Base-by-base conservation (phyloP, 331 rosid genomes). In the Acacia concinna region DNA sequence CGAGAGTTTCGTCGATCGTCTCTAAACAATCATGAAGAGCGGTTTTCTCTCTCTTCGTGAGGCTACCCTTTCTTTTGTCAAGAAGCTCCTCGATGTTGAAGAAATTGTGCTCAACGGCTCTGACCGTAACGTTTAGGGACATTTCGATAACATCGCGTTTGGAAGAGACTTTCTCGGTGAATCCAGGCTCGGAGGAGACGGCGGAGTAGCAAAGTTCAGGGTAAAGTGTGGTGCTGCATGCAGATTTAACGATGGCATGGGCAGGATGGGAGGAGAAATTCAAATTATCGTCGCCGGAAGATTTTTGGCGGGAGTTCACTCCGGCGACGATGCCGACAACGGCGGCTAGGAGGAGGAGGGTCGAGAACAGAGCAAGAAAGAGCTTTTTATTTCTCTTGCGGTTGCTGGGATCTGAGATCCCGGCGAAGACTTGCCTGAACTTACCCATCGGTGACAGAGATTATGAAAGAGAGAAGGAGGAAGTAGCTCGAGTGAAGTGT, bases 21-120 rank as follows among this genome's bases (percentile, higher is more conserved):
- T 88, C 94, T n/a, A 93, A 30, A 32, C 97, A 93, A 15, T 91
- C 94, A 2, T 89, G 84, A 23, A 93, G 89, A 11, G 97, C 97
- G 12, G 12, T 4, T 60, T 84, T 91, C 77, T 70, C 88, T 2
- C 97, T 76, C 74, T 75, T 79, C 0, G 87, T 78, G 28, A 89
- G 81, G 5, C 44, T 64, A 17, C 59, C 44, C 56, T 82, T 87
- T 60, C 30, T 23, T 6, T 8, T 28, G 0, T 83, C 6, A 12
- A 23, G 25, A 2, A 84, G 81, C 84, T 88, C 88, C 79, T 81
- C 14, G 3, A 93, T 34, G 15, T 62, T 27, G 79, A 65, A 65
- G 86, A 63, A 89, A 20, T 85, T 93, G 7, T 78, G 71, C 34
- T 78, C 15, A 12, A 91, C 94, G 3, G 83, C 81, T 21, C 25